Base-by-base conservation (phyloP, 108 stramenopile species). In the Seminavis robusta region DNA sequence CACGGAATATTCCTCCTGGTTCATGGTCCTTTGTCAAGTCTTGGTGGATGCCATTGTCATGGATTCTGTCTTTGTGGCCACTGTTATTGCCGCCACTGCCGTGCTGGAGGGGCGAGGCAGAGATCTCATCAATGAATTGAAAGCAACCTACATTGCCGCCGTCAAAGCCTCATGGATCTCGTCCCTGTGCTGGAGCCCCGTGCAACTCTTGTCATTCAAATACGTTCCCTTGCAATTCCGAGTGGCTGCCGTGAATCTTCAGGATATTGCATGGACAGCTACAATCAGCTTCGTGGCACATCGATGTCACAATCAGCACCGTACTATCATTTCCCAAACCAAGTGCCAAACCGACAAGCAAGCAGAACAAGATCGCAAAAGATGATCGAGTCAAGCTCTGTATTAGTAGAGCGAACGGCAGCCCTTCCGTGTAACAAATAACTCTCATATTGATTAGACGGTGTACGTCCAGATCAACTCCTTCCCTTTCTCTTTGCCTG, bases 241-340 rank as follows among this genome's bases (percentile, higher is more conserved):
- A 20, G 81, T 83, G 13, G 56, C 86, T 49, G 75, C 75, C 46
- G 82, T 90, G 65, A 90, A 86, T 39, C 62, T 79, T 13, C 77
- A 79, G 20, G 83, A 84, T 55, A 63, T 90, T 34, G 42, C 82
- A 15, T 90, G 88, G 88, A 78, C 76, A 46, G 81, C 80, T 15
- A 66, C 84, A 8, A 63, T 90, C 5, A 77, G 74, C 44, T 90
- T 76, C 60, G 69, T 83, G 41, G 65, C 79, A 13, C 88, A 90
- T 70, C 38, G 71, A 47, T n/a, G n/a, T n/a, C n/a, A n/a, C n/a
- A n/a, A n/a, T n/a, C n/a, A n/a, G n/a, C n/a, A n/a, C n/a, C n/a
- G n/a, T n/a, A n/a, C n/a, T n/a, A n/a, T n/a, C n/a, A n/a, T n/a
- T n/a, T n/a, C n/a, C n/a, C n/a, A n/a, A n/a, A n/a, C n/a, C n/a